Conservation (phyloP, 1,284 basidiomycete species). For the Cerioporus squamosus region DNA sequence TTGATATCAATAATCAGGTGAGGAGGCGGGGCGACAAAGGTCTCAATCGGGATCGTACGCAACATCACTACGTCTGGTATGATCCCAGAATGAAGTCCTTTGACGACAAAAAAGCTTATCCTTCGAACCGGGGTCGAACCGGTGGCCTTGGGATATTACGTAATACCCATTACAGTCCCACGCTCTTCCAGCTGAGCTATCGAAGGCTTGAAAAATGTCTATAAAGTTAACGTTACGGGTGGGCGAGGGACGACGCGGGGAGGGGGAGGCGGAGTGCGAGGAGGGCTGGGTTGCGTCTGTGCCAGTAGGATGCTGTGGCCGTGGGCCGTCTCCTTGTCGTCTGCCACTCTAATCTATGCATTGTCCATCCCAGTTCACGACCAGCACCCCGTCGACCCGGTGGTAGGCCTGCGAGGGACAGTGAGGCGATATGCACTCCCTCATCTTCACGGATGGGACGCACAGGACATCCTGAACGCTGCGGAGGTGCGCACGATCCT, state of each 20-base stretch:
- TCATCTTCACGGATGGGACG: background rate
- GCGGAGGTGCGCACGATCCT: conserved; percentile 18
- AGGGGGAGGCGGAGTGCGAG: no score
- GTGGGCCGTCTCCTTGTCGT: conserved; percentile 9
- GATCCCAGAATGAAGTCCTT: no score
- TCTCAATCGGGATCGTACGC: no score
- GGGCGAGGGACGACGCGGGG: background rate
- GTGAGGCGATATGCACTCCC: conserved; percentile 11
- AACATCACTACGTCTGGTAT: no score
- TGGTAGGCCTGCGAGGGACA: background rate
- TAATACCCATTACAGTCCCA: no score
- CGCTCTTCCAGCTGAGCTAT: conserved; percentile 33
- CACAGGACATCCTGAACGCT: conserved; percentile 17
- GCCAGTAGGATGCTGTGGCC: conserved; percentile 14
- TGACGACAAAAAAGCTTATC: background rate
- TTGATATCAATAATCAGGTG: no score
- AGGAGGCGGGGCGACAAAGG: no score
- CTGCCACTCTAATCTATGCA: conserved; percentile 9
- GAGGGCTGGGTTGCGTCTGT: conserved; percentile 4
- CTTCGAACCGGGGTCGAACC: no score
- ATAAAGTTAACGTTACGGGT: background rate
- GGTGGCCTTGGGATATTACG: no score
- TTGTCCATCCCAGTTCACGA: background rate
- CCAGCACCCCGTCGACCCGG: background rate
- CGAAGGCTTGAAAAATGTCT: conserved; percentile 14